These are phyloP conservation scores for Alloteropsis angusta DNA, from an alignment of 202 grass and related monocot species.

Conservation along the genomic window DNA sequence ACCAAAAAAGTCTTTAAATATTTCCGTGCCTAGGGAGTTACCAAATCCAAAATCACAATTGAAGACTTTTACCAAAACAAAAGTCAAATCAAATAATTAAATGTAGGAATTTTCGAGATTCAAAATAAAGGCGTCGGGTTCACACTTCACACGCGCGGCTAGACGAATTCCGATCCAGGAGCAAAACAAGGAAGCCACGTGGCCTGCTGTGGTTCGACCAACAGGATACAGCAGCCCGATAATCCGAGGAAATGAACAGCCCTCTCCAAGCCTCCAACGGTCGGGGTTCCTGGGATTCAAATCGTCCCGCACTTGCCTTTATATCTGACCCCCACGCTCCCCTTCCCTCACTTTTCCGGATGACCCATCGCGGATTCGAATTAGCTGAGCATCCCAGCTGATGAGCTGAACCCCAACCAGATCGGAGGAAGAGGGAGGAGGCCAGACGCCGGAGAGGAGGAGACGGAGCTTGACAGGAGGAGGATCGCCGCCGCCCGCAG, in stretches of 20 bases:
- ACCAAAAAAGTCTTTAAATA: too few species aligned
- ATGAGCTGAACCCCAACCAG: not conserved
- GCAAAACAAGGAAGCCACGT: not conserved
- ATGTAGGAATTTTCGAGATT: not conserved
- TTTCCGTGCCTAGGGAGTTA: too few species aligned
- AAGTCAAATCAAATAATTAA: not conserved
- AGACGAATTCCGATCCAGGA: not conserved
- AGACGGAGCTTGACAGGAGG: not conserved
- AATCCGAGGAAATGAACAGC: not conserved
- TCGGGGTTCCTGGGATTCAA: constrained; percentile 21
- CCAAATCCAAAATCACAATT: not conserved
- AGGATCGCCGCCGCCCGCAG: constrained; percentile 51
- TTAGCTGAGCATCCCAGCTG: not conserved
- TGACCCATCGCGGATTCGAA: not conserved
- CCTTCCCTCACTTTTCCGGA: not conserved
- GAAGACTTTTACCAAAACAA: too few species aligned
- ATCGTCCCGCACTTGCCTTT: not conserved
- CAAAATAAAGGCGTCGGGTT: not conserved
- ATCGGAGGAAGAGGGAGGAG: not conserved
- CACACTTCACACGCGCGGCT: not conserved
- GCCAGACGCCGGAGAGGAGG: too few species aligned
- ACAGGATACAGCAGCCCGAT: not conserved
- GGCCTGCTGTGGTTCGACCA: not conserved
- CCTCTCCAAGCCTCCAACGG: constrained; percentile 31
- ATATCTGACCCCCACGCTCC: constrained; percentile 17